Base-by-base conservation (phyloP, 1,139 yeast genomes). In the Candida sp. region DNA sequence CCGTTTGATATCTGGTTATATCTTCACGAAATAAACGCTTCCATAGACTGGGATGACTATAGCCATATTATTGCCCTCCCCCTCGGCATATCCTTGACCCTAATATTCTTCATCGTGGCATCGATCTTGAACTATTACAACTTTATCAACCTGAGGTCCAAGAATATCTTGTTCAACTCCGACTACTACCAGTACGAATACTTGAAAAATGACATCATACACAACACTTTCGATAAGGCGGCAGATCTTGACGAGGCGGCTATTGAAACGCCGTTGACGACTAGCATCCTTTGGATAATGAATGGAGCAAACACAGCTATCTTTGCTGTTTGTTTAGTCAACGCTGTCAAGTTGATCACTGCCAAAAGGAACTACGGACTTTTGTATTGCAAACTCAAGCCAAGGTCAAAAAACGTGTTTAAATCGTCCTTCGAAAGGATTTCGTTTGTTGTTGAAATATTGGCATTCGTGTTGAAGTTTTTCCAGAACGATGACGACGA, bases 1-100 rank as follows among this genome's bases (percentile, higher is more conserved):
- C 91, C 91, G 0, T 74, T 83, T 52, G 93, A 87, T 60, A 57
- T 80, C 34, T 73, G 77, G 48, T 70, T 86, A 4, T 72, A 76
- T 46, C 48, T 82, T 35, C 83, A 84, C 58, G 92, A 87, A 62
- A 61, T 69, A 9, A 58, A 83, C 22, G 76, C 78, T 46, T 70
- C 85, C 5, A 79, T 86, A 5, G 89, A 86, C 52, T 87, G 92
- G 92, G 91, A 87, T 58, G 71, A 75, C 2, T 75, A 81, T 54
- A 32, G 54, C 26, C 17, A 44, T 3, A 45, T 55, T 34, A 40
- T 58, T 3, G 62, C 60, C 11, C 46, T 59, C 28, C 58, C 57
- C 4, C 39, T 58, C 3, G 63, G 64, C 3, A 22, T 51, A 1
- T 30, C 35, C 7, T 37, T 53, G 5, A 43, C 40, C 12, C 6